Evolutionary conservation across 2,329 filamentous ascomycete species (phyloP), one percentile per base, ranked within the genome.

Genomic region (Botrytis sinoallii): DNA sequence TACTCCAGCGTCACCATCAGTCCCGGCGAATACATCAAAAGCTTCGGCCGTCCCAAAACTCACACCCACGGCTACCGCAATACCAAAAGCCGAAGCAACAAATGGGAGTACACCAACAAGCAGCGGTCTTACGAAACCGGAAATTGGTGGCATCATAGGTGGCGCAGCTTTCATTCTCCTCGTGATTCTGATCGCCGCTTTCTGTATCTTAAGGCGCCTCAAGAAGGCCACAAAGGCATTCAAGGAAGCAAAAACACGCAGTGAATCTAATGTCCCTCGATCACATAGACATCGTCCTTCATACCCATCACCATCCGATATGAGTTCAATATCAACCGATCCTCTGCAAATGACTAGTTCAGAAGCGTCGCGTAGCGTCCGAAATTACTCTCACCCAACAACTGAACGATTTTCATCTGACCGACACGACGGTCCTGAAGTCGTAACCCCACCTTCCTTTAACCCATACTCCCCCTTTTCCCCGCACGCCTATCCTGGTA

Each of bases 121-220:
- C 25, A 74, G 48, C 29, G 79, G 80, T 4, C 75, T 80, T 32
- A 77, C 77, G 35, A 78, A 74, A 10, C 66, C 76, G n/a, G 82
- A 85, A 40, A 81, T 90, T 3, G 87, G 85, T 4, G 88, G 88
- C 3, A 88, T 89, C 35, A 83, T 89, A 48, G 86, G 84, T 3
- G 88, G 86, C 1, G 85, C 85, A 20, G 81, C 87, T 4, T 83
- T 82, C 0, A 78, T 89, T 18, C 80, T 90, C 3, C 72, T 87
- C 1, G 81, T 85, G 40, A 82, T 89, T 18, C 57, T 89, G 9
- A 80, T 83, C 3, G 84, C 84, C 0, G 82, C 86, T 3, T 85
- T 83, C 74, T 80, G 88, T 67, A 84, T 89, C 65, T 82, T 89
- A 64, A 83, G 85, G 1, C 85, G 84, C 16, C 83, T 89, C 25